phyloP scores from a whole-genome alignment of 2,329 filamentous ascomycete genomes.

The Pyrenophora graminea region DNA sequence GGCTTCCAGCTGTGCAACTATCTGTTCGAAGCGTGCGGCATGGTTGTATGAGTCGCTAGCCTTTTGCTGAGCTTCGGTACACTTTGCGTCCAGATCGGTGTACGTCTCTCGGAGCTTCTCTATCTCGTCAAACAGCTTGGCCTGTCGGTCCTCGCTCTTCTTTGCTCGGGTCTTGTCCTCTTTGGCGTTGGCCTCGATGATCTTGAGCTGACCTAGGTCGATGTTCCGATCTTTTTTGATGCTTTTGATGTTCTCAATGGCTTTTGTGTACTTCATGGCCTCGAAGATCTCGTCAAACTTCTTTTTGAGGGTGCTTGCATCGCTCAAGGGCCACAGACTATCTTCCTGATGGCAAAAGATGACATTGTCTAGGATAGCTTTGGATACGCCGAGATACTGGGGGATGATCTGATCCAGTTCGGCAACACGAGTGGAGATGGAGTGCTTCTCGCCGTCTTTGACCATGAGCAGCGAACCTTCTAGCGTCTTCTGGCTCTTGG shows the following conservation, averaged over 20 bases:
- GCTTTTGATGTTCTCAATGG: constrained; percentile 90
- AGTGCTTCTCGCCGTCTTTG: constrained; percentile 77
- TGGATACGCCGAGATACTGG: constrained; percentile 83
- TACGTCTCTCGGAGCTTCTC: constrained; percentile 50
- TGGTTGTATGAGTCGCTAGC: constrained; percentile 71
- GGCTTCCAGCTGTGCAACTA: constrained; percentile 74
- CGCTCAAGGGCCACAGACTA: constrained; percentile 93
- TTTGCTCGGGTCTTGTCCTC: constrained; percentile 83
- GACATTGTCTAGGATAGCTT: constrained; percentile 87
- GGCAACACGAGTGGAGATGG: constrained; percentile 76
- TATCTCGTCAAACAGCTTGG: constrained; percentile 69
- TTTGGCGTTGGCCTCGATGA: constrained; percentile 77
- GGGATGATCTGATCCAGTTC: constrained; percentile 86
- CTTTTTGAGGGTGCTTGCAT: constrained; percentile 83
- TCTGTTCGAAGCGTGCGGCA: constrained; percentile 72
- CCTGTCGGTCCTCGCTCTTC: constrained; percentile 57
- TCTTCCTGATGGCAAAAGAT: constrained; percentile 99
- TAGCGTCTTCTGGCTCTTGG: constrained; percentile 77
- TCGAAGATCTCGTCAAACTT: constrained; percentile 98
- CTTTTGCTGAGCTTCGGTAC: constrained; percentile 48
- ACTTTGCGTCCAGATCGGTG: constrained; percentile 38
- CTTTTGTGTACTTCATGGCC: constrained; percentile 94
- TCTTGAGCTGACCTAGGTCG: constrained; percentile 72
- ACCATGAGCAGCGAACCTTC: constrained; percentile 77
- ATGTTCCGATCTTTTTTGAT: constrained; percentile 82